Conservation (phyloP, 2,329 filamentous ascomycete genomes). For the Hypoxylon sp. region DNA sequence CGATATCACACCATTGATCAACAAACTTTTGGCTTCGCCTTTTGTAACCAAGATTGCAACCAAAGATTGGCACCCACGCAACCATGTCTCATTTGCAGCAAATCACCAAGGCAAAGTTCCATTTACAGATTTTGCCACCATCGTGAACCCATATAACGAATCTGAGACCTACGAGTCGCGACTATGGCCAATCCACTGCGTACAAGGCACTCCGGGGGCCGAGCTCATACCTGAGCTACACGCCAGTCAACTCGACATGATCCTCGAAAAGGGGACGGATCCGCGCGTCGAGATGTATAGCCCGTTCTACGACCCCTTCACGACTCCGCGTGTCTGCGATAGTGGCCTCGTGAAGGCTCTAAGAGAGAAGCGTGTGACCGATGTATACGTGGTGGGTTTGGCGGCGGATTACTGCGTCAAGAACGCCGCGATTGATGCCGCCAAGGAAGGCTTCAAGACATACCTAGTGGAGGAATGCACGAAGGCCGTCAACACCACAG, state of each 20-base stretch:
- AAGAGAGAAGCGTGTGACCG: constrained; percentile 71
- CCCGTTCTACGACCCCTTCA: constrained; percentile 87
- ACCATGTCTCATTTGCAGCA: constrained; percentile 90
- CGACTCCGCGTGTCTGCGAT: constrained; percentile 70
- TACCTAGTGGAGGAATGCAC: constrained; percentile 86
- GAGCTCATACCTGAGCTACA: constrained; percentile 82
- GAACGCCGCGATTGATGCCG: constrained; percentile 83
- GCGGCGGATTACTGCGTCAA: constrained; percentile 93
- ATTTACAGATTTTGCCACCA: constrained; percentile 74
- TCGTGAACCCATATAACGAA: constrained; percentile 77
- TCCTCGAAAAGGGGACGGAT: constrained; percentile 85
- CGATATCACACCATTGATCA: constrained; percentile 78
- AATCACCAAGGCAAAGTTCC: constrained; percentile 80
- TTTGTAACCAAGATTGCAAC: constrained; percentile 85
- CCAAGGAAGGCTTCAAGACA: constrained; percentile 80
- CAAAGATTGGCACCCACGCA: constrained; percentile 88
- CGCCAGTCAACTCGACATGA: constrained; percentile 68
- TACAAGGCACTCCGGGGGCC: constrained; percentile 80
- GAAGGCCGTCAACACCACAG: constrained; percentile 75
- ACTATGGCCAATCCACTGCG: constrained; percentile 93
- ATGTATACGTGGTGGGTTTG: constrained; percentile 89
- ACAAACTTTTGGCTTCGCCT: constrained; percentile 78
- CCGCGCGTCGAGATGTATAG: constrained; percentile 91
- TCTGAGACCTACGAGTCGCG: constrained; percentile 74
- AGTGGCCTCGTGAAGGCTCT: constrained; percentile 75